Conservation (phyloP, 176 grass and related monocot species). For the Tillandsia fasciculata region DNA sequence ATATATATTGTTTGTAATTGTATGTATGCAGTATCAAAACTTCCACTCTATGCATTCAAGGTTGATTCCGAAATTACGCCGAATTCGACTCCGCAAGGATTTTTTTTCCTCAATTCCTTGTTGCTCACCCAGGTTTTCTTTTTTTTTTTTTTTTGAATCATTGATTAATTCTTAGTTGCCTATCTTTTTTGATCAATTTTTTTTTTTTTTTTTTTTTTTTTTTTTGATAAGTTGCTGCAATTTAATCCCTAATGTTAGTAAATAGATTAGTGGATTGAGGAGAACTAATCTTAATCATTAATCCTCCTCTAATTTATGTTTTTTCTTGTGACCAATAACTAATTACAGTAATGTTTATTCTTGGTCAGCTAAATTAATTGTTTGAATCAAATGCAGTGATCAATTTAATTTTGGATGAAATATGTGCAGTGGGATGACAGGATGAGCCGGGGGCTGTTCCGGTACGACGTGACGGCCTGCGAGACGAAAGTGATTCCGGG, state of each 20-base stretch:
- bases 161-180: neutral
- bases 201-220: neutral
- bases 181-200: neutral
- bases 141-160: neutral
- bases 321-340: too few relatives aligned
- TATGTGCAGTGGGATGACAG: constrained; percentile 76
- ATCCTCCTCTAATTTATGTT: constrained; percentile 32
- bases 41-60: constrained; percentile 69
- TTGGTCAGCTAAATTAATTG: neutral
- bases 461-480: constrained; percentile 89
- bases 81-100: constrained; percentile 3
- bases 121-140: neutral
- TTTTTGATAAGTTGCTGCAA: neutral
- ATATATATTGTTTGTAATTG: neutral
- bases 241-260: neutral
- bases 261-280: too few relatives aligned
- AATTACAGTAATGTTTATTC: neutral
- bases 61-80: neutral
- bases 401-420: neutral
- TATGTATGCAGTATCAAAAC: constrained; percentile 55
- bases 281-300: too few relatives aligned
- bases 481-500: constrained; percentile 93
- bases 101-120: neutral
- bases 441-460: constrained; percentile 70
- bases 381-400: too few relatives aligned